Evolutionary conservation across 768 basidiomycete species (phyloP).

Genomic region (Pholiota conissans): DNA sequence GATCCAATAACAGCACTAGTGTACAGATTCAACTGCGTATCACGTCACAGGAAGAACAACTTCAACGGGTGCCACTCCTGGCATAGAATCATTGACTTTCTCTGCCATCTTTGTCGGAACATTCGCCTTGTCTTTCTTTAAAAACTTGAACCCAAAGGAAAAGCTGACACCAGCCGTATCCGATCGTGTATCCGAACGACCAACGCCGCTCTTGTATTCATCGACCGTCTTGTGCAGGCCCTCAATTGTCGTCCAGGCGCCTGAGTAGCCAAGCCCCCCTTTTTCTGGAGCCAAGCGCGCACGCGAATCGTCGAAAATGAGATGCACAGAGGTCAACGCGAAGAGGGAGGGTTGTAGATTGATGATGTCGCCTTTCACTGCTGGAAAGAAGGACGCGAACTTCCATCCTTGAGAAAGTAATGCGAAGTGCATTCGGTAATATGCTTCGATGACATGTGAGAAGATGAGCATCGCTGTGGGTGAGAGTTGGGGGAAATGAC

Average conservation of each 20-base stretch:
- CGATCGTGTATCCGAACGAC: constrained; percentile 37
- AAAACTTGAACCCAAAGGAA: constrained; percentile 33
- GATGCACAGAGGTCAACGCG: constrained; percentile 49
- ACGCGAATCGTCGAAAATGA: constrained; percentile 67
- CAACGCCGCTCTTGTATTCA: constrained; percentile 33
- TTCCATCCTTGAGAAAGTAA: constrained; percentile 30
- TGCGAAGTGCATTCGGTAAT: constrained; percentile 48
- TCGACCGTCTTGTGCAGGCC: constrained; percentile 57
- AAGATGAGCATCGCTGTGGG: constrained; percentile 65
- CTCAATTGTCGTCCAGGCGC: constrained; percentile 57
- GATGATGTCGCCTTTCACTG: constrained; percentile 47
- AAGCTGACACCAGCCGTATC: constrained; percentile 47
- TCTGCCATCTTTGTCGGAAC: neutral
- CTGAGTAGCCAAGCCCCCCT: constrained; percentile 65
- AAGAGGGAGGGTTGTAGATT: constrained; percentile 64
- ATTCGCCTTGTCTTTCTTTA: constrained; percentile 5
- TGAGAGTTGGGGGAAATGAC: constrained; percentile 54
- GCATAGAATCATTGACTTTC: constrained; percentile 13
- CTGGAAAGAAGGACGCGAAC: constrained; percentile 36
- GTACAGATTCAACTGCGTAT: neutral
- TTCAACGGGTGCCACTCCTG: constrained; percentile 29
- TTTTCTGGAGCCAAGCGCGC: constrained; percentile 52
- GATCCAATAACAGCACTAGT: neutral
- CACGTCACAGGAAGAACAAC: constrained; percentile 6
- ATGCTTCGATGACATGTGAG: constrained; percentile 57